Evolutionary conservation across 306 rosid genomes (phyloP).

Genomic region (Cicer chorassanicum): DNA sequence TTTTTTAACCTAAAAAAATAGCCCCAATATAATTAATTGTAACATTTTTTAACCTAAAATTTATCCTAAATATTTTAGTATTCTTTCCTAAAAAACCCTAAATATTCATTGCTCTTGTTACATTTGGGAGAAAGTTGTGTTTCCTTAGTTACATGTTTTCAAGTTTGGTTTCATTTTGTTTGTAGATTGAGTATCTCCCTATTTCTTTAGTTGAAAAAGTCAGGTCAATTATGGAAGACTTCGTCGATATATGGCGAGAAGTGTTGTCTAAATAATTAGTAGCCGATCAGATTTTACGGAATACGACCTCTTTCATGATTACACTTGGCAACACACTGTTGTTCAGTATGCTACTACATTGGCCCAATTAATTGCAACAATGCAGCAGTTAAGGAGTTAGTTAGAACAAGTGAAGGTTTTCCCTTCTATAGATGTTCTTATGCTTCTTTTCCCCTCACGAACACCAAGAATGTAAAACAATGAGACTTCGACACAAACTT

Average conservation of each 20-base stretch:
- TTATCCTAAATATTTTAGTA: too few relatives aligned
- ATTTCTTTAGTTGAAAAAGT: conserved; percentile 78
- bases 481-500: too few relatives aligned
- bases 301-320: conserved; percentile 71
- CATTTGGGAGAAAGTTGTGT: background rate
- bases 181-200: conserved; percentile 87
- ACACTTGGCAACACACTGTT: conserved; percentile 78
- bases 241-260: conserved; percentile 75
- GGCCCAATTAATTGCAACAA: conserved; percentile 78
- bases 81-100: background rate
- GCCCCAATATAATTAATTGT: too few relatives aligned
- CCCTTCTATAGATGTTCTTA: too few relatives aligned
- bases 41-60: too few relatives aligned
- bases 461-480: too few relatives aligned
- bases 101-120: conserved; percentile 4
- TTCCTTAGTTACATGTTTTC: conserved; percentile 32
- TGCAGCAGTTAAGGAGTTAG: conserved; percentile 61
- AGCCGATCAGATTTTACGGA: conserved; percentile 82
- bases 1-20: too few relatives aligned
- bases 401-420: conserved; percentile 41
- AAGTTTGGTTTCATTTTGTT: conserved; percentile 21
- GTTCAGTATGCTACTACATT: conserved; percentile 81
- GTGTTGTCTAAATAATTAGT: conserved; percentile 72
- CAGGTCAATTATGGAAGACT: conserved; percentile 76
- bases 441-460: too few relatives aligned